Evolutionary conservation across 208 protist genomes (phyloP).

Genomic region (Acanthamoeba culbertsoni): DNA sequence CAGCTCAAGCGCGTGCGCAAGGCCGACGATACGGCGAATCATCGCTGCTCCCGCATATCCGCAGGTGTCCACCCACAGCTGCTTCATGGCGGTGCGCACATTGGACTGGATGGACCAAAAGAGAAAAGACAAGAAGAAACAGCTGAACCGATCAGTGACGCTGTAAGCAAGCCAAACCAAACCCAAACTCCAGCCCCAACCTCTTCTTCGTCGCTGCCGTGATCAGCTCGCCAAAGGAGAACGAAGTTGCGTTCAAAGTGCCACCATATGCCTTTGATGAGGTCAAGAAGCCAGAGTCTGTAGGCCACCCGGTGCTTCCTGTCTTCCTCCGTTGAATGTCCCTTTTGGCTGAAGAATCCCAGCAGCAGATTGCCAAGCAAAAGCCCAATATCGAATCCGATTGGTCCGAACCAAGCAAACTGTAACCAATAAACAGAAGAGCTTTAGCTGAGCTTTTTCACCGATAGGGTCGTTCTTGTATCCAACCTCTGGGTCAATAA

Average conservation of each 20-base stretch:
- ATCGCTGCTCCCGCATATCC: background rate
- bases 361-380: constrained; percentile 52
- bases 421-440: background rate
- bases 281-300: background rate
- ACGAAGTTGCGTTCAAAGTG: constrained; percentile 3
- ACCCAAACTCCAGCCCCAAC: background rate
- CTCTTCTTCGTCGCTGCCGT: background rate
- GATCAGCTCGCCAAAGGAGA: background rate
- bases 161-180: background rate
- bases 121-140: background rate
- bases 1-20: constrained; percentile 45
- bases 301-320: background rate
- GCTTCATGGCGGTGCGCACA: background rate
- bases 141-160: background rate
- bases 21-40: constrained; percentile 36
- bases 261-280: background rate
- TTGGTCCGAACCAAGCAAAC: constrained; percentile 60
- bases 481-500: constrained; percentile 42
- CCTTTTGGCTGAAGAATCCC: constrained; percentile 48
- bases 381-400: constrained; percentile 54
- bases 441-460: too few relatives aligned
- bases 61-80: background rate
- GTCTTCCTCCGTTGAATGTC: background rate
- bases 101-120: background rate
- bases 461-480: too few relatives aligned